A percentile compares a stretch with the other conserved stretches of the same genome.
phyloP scores from a whole-genome alignment of 2,329 filamentous ascomycete species.

The Elsinoe australis region DNA sequence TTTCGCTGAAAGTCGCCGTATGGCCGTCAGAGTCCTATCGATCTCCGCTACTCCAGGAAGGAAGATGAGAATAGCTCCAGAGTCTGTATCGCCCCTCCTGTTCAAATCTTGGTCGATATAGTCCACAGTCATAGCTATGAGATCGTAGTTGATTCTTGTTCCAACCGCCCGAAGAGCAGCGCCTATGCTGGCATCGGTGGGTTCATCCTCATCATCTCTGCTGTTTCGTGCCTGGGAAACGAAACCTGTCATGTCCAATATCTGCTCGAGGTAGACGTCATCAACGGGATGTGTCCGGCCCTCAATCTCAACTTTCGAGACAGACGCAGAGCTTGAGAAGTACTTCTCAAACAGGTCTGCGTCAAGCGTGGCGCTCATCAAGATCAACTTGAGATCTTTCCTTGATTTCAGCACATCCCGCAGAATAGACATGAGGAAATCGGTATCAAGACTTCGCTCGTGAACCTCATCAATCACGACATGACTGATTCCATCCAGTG shows the following conservation, averaged over 20 bases:
- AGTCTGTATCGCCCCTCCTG: constrained; percentile 47
- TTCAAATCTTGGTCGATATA: constrained; percentile 70
- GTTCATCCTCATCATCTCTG: constrained; percentile 40
- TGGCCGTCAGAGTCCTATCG: constrained; percentile 63
- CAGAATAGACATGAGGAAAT: constrained; percentile 83
- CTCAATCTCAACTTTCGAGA: constrained; percentile 77
- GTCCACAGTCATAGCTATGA: constrained; percentile 71
- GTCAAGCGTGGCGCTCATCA: constrained; percentile 96
- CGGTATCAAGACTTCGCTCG: constrained; percentile 87
- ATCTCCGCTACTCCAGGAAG: constrained; percentile 89
- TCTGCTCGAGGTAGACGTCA: constrained; percentile 84
- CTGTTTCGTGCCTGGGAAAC: constrained; percentile 22
- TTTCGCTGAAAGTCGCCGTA: constrained; percentile 53
- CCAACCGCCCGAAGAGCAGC: constrained; percentile 43
- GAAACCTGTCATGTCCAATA: constrained; percentile 72
- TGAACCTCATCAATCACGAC: constrained; percentile 96
- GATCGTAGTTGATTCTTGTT: constrained; percentile 82
- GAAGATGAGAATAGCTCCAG: constrained; percentile 88
- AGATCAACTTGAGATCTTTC: constrained; percentile 75
- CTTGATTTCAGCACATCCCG: constrained; percentile 69
- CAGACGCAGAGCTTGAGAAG: constrained; percentile 51
- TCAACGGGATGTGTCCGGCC: constrained; percentile 84
- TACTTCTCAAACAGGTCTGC: constrained; percentile 77
- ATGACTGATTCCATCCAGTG: constrained; percentile 84
- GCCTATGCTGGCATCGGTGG: constrained; percentile 35